Conservation (phyloP, 2,329 filamentous ascomycete species). For the Aspergillus felis region DNA sequence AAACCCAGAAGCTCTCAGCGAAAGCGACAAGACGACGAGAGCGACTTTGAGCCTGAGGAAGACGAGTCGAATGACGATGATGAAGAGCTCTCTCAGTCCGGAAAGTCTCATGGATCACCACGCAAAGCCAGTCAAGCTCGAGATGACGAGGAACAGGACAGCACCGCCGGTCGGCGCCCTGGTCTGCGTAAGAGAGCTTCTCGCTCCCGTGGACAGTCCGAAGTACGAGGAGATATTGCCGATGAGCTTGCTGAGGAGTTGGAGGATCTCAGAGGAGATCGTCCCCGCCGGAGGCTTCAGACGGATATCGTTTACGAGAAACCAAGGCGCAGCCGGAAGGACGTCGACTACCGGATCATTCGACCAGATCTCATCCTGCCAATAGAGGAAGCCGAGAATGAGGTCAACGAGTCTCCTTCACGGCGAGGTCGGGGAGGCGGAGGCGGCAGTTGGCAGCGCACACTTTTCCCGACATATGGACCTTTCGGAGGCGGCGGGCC, state of each 20-base stretch:
- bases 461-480: conserved; percentile 82
- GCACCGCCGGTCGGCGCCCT: conserved; percentile 48
- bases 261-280: conserved; percentile 48
- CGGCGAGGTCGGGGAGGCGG: conserved; percentile 63
- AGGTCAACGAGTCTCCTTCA: conserved; percentile 63
- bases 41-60: conserved; percentile 60
- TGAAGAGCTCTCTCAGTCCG: conserved; percentile 45
- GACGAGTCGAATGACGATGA: conserved; percentile 53
- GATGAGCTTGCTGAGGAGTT: conserved; percentile 59
- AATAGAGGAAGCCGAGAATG: conserved; percentile 70
- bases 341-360: conserved; percentile 82
- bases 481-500: conserved; percentile 82
- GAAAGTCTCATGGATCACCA: conserved; percentile 43
- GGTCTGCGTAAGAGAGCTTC: conserved; percentile 49
- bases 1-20: conserved; percentile 42
- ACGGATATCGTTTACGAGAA: conserved; percentile 39
- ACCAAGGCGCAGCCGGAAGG: conserved; percentile 56
- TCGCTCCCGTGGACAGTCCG: conserved; percentile 41
- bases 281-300: conserved; percentile 36
- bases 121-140: conserved; percentile 37
- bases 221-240: conserved; percentile 48
- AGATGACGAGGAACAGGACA: conserved; percentile 46
- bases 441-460: conserved; percentile 65
- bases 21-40: conserved; percentile 53
- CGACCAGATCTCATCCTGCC: conserved; percentile 67